Conservation (phyloP, 208 protist species). For the Crithidia sp. region DNA sequence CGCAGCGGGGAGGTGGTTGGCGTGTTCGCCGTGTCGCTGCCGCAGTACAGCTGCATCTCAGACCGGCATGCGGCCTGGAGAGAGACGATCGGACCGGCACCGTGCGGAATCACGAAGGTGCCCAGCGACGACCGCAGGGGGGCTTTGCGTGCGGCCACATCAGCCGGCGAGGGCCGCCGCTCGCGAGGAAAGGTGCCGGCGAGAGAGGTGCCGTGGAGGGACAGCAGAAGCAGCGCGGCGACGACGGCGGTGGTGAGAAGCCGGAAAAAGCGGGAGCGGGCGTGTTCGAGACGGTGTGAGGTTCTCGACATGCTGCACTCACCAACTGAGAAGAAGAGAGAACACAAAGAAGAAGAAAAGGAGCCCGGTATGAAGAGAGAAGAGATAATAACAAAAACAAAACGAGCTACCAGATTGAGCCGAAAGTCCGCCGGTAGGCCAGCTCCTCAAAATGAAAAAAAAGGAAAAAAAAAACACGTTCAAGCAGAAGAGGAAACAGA, state of each 20-base stretch:
- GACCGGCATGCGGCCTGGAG: conserved; percentile 34
- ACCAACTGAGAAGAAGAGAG: conserved; percentile 3
- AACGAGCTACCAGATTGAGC: background rate
- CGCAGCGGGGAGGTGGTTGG: conserved; percentile 16
- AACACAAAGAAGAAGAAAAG: conserved; percentile 27
- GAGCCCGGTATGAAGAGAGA: background rate
- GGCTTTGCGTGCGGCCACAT: background rate
- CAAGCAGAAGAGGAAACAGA: conserved; percentile 1
- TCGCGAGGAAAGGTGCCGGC: conserved; percentile 7
- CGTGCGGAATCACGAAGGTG: conserved; percentile 8
- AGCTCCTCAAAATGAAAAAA: background rate
- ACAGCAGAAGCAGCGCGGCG: conserved; percentile 21
- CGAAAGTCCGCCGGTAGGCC: background rate
- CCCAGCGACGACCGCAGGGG: conserved; percentile 3
- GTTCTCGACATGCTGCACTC: conserved; percentile 20
- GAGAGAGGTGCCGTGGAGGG: conserved; percentile 27
- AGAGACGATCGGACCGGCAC: conserved; percentile 9
- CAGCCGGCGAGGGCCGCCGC: background rate
- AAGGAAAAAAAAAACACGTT: conserved; percentile 7
- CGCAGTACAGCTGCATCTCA: conserved; percentile 34
- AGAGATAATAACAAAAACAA: background rate
- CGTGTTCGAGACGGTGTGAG: background rate
- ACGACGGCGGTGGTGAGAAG: conserved; percentile 5
- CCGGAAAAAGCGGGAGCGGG: conserved; percentile 12
- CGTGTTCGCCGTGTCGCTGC: background rate